Conservation (phyloP, 2,329 filamentous ascomycete species). For the Colletotrichum sp. region DNA sequence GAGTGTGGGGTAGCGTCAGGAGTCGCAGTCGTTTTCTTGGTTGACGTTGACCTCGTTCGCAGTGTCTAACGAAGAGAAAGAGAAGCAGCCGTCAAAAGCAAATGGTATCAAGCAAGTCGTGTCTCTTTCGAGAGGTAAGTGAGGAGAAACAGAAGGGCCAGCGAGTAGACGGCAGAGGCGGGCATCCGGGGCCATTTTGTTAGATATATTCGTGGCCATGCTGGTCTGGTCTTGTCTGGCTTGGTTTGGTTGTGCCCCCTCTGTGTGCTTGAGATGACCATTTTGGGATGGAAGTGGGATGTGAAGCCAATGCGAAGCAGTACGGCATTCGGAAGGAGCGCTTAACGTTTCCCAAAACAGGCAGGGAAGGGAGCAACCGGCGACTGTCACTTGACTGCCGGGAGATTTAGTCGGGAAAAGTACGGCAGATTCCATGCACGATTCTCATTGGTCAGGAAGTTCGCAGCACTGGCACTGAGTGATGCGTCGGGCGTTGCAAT, state of each 20-base stretch:
- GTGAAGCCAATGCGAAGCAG: constrained; percentile 1
- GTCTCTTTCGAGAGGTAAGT: neutral
- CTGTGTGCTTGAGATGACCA: constrained; percentile 11
- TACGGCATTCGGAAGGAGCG: constrained; percentile 14
- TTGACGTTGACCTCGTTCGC: neutral
- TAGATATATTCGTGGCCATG: constrained; percentile 9
- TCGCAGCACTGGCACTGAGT: neutral
- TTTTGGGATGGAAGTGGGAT: constrained; percentile 7
- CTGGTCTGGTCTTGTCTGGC: neutral
- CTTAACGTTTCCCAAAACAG: constrained; percentile 7
- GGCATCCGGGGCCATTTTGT: neutral
- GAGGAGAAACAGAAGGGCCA: neutral
- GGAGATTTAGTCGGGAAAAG: neutral
- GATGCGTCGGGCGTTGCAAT: neutral
- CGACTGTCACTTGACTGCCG: neutral
- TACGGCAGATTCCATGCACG: neutral
- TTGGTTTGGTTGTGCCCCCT: neutral
- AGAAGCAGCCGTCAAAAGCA: neutral
- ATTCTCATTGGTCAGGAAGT: neutral
- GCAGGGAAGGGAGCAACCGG: constrained; percentile 19
- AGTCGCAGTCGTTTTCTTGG: neutral
- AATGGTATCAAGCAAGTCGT: neutral
- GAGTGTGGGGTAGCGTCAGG: neutral
- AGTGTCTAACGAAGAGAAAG: neutral
- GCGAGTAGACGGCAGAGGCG: neutral